phyloP scores from a whole-genome alignment of 441 rosid genomes.

The Manihot esculenta region DNA sequence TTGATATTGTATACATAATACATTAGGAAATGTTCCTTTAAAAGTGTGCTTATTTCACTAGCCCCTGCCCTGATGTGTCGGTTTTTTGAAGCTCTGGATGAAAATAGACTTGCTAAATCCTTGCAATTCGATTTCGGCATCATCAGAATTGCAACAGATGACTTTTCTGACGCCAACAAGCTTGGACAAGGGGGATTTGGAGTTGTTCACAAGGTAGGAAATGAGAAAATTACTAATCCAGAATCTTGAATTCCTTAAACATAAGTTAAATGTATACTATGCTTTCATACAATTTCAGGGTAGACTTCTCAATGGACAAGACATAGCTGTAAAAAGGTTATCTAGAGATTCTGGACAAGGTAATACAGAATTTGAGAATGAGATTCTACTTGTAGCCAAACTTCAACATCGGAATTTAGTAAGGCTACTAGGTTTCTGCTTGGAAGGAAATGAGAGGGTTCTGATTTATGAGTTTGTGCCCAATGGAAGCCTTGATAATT shows the following conservation, averaged over 20 bases:
- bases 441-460: constrained; percentile 13
- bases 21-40: too few relatives aligned
- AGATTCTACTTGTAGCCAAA: too few relatives aligned
- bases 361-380: constrained; percentile 1
- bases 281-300: constrained; percentile 10
- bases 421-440: too few relatives aligned
- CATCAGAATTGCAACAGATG: constrained; percentile 15
- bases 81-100: constrained; percentile 1
- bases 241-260: background rate
- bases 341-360: constrained; percentile 18
- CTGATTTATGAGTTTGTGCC: constrained; percentile 30
- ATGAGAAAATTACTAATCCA: too few relatives aligned
- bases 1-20: too few relatives aligned
- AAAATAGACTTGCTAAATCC: constrained; percentile 4
- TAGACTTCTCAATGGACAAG: background rate
- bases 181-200: constrained; percentile 31
- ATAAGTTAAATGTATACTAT: too few relatives aligned
- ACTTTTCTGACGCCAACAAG: constrained; percentile 25
- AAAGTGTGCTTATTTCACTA: too few relatives aligned
- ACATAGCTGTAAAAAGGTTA: too few relatives aligned
- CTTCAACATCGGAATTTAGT: too few relatives aligned
- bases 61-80: too few relatives aligned
- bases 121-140: constrained; percentile 20
- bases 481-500: constrained; percentile 20
- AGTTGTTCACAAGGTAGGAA: constrained; percentile 20